phyloP scores from a whole-genome alignment of 805 yeast genomes.

The Priceomyces carsonii region DNA sequence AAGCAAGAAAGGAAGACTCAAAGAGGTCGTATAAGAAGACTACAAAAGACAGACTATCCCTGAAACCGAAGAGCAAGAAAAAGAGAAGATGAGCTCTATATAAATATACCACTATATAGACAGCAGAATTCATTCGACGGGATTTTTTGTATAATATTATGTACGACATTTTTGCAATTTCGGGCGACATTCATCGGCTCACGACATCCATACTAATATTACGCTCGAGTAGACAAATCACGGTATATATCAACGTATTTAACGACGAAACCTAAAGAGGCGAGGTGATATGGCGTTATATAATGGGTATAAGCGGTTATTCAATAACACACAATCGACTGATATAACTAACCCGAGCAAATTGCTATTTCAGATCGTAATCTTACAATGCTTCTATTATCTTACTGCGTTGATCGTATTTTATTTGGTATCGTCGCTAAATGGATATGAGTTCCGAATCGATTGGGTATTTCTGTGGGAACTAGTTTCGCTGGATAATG shows the following conservation, averaged over 20 bases:
- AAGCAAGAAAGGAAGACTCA: slow-evolving; percentile 52
- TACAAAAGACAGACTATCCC: slow-evolving; percentile 57
- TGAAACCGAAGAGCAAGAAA: slow-evolving; percentile 10
- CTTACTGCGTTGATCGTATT: slow-evolving; percentile 67
- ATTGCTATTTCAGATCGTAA: slow-evolving; percentile 61
- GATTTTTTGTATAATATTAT: no score
- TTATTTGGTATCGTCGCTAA: slow-evolving; percentile 60
- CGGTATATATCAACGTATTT: no score
- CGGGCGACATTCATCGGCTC: no score
- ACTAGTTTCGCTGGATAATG: slow-evolving; percentile 66
- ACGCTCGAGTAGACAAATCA: no score
- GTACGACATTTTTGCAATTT: no score
- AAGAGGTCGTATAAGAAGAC: slow-evolving; percentile 78
- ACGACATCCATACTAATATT: no score
- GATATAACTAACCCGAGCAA: slow-evolving; percentile 35
- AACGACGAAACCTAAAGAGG: no score
- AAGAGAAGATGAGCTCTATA: no score
- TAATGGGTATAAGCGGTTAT: slow-evolving; percentile 25
- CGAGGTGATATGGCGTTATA: slow-evolving; percentile 11
- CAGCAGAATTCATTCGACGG: no score
- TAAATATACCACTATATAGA: no score
- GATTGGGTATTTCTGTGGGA: slow-evolving; percentile 84
- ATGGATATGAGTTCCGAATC: slow-evolving; percentile 68
- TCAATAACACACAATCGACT: slow-evolving; percentile 22
- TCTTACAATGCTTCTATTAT: slow-evolving; percentile 80